A percentile compares a stretch with the other conserved stretches of the same genome.
These are phyloP conservation scores for Fusarium multiceps DNA, from an alignment of 2,329 filamentous ascomycete species.

Conservation along the genomic window DNA sequence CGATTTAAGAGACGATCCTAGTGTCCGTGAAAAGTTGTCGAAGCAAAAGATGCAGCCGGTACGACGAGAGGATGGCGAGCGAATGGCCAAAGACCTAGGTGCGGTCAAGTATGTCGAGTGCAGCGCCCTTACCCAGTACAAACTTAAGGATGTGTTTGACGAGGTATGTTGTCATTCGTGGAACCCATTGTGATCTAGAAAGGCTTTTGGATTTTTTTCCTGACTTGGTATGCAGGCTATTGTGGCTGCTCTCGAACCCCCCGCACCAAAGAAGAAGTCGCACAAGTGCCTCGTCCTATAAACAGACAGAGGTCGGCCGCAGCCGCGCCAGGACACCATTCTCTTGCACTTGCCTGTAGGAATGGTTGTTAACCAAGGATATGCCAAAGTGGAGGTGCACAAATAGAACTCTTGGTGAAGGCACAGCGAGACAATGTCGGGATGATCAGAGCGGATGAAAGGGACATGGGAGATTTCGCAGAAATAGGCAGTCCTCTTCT, in stretches of 20 bases:
- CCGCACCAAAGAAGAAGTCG: constrained; percentile 80
- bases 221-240: constrained; percentile 75
- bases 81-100: constrained; percentile 96
- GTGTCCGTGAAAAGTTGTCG: constrained; percentile 87
- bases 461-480: constrained; percentile 22
- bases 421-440: constrained; percentile 27
- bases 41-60: constrained; percentile 98
- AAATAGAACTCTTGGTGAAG: constrained; percentile 30
- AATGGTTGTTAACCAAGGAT: constrained; percentile 23
- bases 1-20: constrained; percentile 89
- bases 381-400: constrained; percentile 25
- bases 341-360: constrained; percentile 28
- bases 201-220: background rate
- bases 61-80: constrained; percentile 89
- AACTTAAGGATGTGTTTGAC: constrained; percentile 98
- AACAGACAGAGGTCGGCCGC: constrained; percentile 31
- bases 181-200: background rate
- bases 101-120: constrained; percentile 99
- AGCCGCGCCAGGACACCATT: constrained; percentile 23
- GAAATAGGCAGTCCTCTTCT: constrained; percentile 31
- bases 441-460: constrained; percentile 26
- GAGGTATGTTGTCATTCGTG: constrained; percentile 72
- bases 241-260: constrained; percentile 92
- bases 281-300: constrained; percentile 78
- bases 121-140: constrained; percentile 97